phyloP scores from a whole-genome alignment of 2,329 filamentous ascomycete genomes.

The Endoconidiophora polonica region DNA sequence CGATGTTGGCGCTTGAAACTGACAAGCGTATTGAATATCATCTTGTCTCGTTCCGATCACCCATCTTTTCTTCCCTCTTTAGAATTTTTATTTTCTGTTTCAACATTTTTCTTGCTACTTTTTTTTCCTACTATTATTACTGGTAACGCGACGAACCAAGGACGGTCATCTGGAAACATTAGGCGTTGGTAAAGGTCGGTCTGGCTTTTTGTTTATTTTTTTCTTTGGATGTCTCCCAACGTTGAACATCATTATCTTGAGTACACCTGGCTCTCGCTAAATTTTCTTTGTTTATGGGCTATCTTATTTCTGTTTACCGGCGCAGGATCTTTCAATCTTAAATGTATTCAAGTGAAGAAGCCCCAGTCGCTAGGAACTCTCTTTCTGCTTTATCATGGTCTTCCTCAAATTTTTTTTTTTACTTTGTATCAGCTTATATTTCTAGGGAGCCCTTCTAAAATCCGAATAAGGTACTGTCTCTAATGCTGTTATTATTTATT shows the following conservation, averaged over 20 bases:
- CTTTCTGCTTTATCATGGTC: no score
- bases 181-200: not conserved
- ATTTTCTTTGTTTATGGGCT: not conserved
- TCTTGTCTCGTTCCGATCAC: not conserved
- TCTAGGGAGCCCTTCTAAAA: no score
- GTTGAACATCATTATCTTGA: not conserved
- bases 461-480: no score
- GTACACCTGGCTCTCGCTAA: not conserved
- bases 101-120: not conserved
- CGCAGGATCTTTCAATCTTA: not conserved
- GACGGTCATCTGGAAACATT: not conserved
- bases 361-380: not conserved
- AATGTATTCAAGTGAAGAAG: not conserved
- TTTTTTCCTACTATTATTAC: not conserved
- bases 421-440: no score
- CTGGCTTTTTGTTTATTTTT: not conserved
- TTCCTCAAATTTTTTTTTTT: no score
- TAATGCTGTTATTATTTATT: no score
- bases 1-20: constrained; percentile 12
- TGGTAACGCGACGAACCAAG: not conserved
- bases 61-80: constrained; percentile 4
- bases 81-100: not conserved
- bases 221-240: not conserved
- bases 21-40: constrained; percentile 1
- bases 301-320: not conserved